Evolutionary conservation across 192 early-diverging fungal genomes (phyloP), one percentile per base, ranked within the genome.

Genomic region (Jimgerdemannia lactiflua): DNA sequence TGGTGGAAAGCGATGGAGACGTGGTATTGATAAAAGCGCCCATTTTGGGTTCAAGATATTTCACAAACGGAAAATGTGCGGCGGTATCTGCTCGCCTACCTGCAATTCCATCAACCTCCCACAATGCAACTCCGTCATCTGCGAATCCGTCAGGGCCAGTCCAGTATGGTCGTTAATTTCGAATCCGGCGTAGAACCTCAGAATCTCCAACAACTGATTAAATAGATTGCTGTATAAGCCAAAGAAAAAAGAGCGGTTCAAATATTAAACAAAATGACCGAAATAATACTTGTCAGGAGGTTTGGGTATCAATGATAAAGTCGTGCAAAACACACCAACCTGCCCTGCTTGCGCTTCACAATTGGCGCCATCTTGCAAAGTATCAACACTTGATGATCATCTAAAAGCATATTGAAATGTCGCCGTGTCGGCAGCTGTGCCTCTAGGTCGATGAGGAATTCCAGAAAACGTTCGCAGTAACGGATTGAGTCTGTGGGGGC

Each of bases 341-440:
- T 70, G 67, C 78, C 78, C 71, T 75, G 75, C 71, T 72, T 67
- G 39, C 71, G 78, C 42, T 71, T 80, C 42, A 82, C 73, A n/a
- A 89, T 71, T 29, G 82, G 83, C 63, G 89, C 79, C 64, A 86
- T 78, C 71, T 81, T 80, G 49, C 82, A 86, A 20, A 88, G 80
- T 8, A 85, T 83, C 2, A 89, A 76, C 42, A 97, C 78, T 59
- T 95, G 89, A 69, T 92, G 91, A 74, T 99, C 98, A 9, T 90
- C 84, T 18, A 99, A 74, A 4, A 99, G 69, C 3, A 89, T 82
- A 75, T 93, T 89, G 67, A 98, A 89, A 72, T 88, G 96, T 44
- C 97, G 90, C n/a, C 97, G 92, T 3, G 97, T 98, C 4, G 96
- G 90, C 70, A 98, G 81, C 82, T 98, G 97, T 18, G 94, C 87